Evolutionary conservation across 1,284 basidiomycete genomes (phyloP).

Genomic region (Ganoderma meredithae): DNA sequence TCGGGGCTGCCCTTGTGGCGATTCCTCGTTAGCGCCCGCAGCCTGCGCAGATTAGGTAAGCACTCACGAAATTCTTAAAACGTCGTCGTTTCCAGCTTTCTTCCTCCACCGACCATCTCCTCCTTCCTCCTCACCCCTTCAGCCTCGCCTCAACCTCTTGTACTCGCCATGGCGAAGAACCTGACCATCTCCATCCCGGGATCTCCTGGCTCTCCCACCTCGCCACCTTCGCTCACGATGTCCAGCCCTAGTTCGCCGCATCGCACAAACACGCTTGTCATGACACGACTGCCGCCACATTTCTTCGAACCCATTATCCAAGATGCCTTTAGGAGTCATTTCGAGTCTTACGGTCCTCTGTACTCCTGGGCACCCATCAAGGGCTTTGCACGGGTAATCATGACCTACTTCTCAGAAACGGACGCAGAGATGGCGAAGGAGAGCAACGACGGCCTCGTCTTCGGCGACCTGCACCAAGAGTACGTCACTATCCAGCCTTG

Average conservation of each 20-base stretch:
- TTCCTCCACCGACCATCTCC: slow-evolving; percentile 9
- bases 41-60: slow-evolving; percentile 27
- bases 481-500: slow-evolving; percentile 42
- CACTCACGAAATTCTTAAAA: slow-evolving; percentile 22
- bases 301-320: slow-evolving; percentile 77
- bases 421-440: slow-evolving; percentile 72
- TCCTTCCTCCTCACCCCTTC: not conserved
- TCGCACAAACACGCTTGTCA: slow-evolving; percentile 46
- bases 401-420: slow-evolving; percentile 76
- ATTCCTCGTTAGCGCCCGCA: not conserved
- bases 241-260: slow-evolving; percentile 36
- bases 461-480: slow-evolving; percentile 60
- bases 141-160: not conserved
- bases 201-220: slow-evolving; percentile 28
- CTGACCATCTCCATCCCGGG: slow-evolving; percentile 33
- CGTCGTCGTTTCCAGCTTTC: slow-evolving; percentile 11
- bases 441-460: slow-evolving; percentile 64
- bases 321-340: slow-evolving; percentile 72
- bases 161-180: slow-evolving; percentile 23
- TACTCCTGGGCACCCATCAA: slow-evolving; percentile 88
- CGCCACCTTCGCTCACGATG: slow-evolving; percentile 35
- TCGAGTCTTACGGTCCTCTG: slow-evolving; percentile 76
- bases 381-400: slow-evolving; percentile 81
- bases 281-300: slow-evolving; percentile 42
- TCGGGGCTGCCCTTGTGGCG: not conserved